These are phyloP conservation scores for Massarina eburnea DNA, from an alignment of 2,329 filamentous ascomycete genomes.

Conservation along the genomic window DNA sequence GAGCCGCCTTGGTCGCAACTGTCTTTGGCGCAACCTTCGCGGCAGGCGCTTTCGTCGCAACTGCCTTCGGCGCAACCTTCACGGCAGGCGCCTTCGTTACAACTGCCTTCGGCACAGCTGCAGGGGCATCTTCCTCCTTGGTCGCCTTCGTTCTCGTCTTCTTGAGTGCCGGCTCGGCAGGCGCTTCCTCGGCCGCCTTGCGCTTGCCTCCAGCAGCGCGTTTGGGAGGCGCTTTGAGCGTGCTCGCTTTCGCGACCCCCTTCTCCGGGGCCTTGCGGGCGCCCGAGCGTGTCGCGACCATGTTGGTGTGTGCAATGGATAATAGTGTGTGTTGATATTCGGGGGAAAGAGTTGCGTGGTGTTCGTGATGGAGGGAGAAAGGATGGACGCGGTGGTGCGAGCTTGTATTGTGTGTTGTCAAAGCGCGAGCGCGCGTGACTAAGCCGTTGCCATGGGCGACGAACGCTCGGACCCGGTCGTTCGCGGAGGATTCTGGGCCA, in stretches of 20 bases:
- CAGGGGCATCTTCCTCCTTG: slow-evolving; percentile 21
- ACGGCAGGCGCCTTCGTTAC: slow-evolving; percentile 21
- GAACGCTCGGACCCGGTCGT: too few species aligned
- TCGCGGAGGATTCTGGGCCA: too few species aligned
- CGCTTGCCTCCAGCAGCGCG: slow-evolving; percentile 24
- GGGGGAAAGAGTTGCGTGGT: neutral
- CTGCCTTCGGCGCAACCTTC: slow-evolving; percentile 1
- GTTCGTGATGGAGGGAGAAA: neutral
- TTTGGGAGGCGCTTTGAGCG: slow-evolving; percentile 37
- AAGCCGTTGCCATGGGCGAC: neutral
- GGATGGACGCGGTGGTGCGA: neutral
- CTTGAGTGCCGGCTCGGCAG: slow-evolving; percentile 9
- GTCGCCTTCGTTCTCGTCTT: slow-evolving; percentile 20
- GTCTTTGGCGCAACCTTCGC: slow-evolving; percentile 20
- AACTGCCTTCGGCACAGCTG: slow-evolving; percentile 1
- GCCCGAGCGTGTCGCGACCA: slow-evolving; percentile 38
- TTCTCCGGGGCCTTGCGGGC: slow-evolving; percentile 25
- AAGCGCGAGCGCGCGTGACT: neutral
- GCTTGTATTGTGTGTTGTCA: slow-evolving; percentile 2
- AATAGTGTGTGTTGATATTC: neutral
- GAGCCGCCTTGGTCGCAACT: slow-evolving; percentile 4
- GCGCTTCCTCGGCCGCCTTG: slow-evolving; percentile 27
- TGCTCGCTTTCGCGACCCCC: slow-evolving; percentile 23
- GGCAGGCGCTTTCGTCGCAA: slow-evolving; percentile 10
- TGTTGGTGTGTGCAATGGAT: slow-evolving; percentile 4